phyloP scores from a whole-genome alignment of 495 filamentous ascomycete genomes.

The Schizothecium vesticola region DNA sequence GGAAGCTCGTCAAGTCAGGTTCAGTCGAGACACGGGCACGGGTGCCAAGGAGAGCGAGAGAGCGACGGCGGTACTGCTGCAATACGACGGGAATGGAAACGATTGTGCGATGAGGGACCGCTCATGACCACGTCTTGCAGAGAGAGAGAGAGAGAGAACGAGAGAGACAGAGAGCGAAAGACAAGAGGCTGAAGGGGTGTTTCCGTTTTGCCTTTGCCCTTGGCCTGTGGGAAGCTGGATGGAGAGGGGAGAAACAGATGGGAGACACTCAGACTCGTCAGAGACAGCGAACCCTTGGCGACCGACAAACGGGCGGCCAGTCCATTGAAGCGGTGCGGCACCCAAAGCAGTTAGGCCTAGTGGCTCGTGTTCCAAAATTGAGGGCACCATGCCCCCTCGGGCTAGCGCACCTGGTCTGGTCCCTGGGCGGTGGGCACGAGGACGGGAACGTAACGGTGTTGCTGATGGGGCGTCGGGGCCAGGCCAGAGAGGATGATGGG shows the following conservation, averaged over 20 bases:
- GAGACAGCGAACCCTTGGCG: neutral
- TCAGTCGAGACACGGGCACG: slow-evolving; percentile 3
- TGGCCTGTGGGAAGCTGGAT: neutral
- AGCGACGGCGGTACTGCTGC: neutral
- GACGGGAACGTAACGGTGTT: slow-evolving; percentile 17
- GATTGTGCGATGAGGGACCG: neutral
- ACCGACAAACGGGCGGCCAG: neutral
- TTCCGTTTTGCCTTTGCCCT: neutral
- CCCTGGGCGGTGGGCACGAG: slow-evolving; percentile 8
- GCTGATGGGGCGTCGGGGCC: slow-evolving; percentile 1
- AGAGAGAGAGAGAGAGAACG: neutral
- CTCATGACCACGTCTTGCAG: slow-evolving; percentile 1
- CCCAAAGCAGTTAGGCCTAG: neutral
- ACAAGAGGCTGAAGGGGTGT: slow-evolving; percentile 12
- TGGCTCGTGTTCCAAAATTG: slow-evolving; percentile 19
- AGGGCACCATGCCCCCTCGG: slow-evolving; percentile 5
- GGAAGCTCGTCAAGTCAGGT: neutral
- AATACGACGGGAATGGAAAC: neutral
- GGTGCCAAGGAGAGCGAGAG: neutral
- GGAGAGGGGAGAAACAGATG: slow-evolving; percentile 1
- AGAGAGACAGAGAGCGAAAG: neutral
- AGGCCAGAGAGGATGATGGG: slow-evolving; percentile 13
- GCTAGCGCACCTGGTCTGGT: slow-evolving; percentile 14
- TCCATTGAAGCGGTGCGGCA: neutral
- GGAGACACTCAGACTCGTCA: no score